phyloP scores from a whole-genome alignment of 164 flowering plant genomes.

The Hamamelis virginiana region DNA sequence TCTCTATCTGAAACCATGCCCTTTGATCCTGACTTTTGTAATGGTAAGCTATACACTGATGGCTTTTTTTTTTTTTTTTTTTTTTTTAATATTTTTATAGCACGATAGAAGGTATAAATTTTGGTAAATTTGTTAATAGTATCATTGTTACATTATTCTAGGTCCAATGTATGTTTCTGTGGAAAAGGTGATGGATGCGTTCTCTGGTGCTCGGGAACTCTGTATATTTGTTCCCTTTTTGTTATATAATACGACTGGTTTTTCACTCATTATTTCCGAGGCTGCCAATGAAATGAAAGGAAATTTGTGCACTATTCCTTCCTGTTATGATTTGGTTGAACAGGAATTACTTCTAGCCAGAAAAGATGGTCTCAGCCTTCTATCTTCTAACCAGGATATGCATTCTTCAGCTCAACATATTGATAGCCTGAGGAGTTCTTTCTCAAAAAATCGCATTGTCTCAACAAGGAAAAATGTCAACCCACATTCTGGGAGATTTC shows the following conservation, averaged over 20 bases:
- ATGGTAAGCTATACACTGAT: conserved; percentile 38
- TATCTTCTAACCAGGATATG: conserved; percentile 33
- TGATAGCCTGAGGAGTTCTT: conserved; percentile 12
- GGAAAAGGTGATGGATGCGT: conserved; percentile 82
- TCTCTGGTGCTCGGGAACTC: conserved; percentile 85
- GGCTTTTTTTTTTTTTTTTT: not conserved
- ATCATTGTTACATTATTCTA: conserved; percentile 24
- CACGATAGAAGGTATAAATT: too few species aligned
- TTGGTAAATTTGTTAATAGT: not conserved
- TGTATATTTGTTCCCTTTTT: conserved; percentile 74
- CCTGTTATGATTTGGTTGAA: conserved; percentile 62
- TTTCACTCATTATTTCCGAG: conserved; percentile 57
- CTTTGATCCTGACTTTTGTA: conserved; percentile 43
- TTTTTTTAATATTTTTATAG: not conserved
- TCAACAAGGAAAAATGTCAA: conserved; percentile 30
- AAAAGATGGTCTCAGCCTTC: conserved; percentile 60
- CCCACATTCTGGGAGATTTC: conserved; percentile 17
- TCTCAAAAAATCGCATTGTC: conserved; percentile 23
- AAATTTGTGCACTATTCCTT: conserved; percentile 43
- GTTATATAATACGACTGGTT: conserved; percentile 78
- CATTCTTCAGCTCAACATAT: conserved; percentile 13
- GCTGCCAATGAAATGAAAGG: conserved; percentile 41
- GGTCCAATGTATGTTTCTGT: conserved; percentile 60
- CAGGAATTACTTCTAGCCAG: conserved; percentile 26
- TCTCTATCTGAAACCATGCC: conserved; percentile 56